Conservation (phyloP, 2,329 filamentous ascomycete species). For the Fusarium chaquense region DNA sequence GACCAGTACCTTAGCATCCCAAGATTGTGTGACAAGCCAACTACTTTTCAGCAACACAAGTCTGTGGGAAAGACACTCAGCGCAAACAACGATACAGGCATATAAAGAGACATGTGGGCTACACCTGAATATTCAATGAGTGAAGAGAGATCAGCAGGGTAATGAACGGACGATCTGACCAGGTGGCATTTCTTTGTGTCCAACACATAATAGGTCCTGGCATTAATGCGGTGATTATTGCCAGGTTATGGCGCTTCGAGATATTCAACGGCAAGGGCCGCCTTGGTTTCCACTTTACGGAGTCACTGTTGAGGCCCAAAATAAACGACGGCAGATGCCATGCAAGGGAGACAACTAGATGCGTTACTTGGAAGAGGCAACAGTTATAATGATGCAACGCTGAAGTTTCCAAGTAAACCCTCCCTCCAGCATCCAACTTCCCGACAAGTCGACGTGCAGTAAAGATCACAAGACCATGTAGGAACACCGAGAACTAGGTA, state of each 20-base stretch:
- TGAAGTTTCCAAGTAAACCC: neutral
- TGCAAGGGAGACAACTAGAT: neutral
- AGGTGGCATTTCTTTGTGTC: neutral
- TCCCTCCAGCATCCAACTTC: neutral
- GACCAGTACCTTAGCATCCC: neutral
- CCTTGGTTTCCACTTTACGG: slow-evolving; percentile 27
- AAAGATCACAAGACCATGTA: slow-evolving; percentile 15
- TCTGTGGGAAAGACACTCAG: neutral
- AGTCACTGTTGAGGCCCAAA: neutral
- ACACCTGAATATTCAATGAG: neutral
- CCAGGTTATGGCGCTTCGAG: slow-evolving; percentile 13
- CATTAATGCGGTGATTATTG: slow-evolving; percentile 9
- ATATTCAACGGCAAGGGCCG: slow-evolving; percentile 14
- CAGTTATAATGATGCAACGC: neutral
- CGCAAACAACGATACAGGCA: neutral
- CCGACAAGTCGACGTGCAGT: neutral
- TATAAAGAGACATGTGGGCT: neutral
- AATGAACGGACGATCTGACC: neutral
- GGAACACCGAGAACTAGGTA: neutral
- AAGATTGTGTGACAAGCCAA: neutral
- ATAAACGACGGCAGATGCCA: neutral
- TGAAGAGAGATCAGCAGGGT: neutral
- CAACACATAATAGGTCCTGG: slow-evolving; percentile 2
- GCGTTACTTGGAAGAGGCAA: slow-evolving; percentile 2
- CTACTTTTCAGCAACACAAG: neutral